Evolutionary conservation across 306 rosid genomes (phyloP), one percentile per base, ranked within the genome.

Genomic region (Corylus heterophylla): DNA sequence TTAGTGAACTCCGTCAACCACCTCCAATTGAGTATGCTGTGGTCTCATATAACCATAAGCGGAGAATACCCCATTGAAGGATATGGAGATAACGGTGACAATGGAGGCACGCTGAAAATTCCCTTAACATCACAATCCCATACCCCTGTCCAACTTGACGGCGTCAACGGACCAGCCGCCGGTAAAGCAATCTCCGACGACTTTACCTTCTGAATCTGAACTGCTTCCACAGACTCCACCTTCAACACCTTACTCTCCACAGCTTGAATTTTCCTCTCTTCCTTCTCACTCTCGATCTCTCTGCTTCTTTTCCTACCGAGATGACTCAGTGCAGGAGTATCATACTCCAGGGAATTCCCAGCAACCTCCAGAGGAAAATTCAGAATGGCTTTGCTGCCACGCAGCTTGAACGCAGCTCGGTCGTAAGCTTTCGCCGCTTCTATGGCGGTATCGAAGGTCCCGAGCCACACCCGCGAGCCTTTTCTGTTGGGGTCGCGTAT

Each of bases 361-460:
- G 83, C 84, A 2, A 63, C 84, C 39, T 88, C 86, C 5, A 86
- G 88, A 27, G 91, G 91, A 12, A 88, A 88, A 77, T 88, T 88
- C 73, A 88, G 68, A 42, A 88, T 86, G 18, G 91, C 91, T 61
- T 84, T 86, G 74, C 85, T 86, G 20, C 89, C 89, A 5, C 91
- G 78, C 89, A 88, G 35, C 50, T 51, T 81, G 18, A 88, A 88
- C 11, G 91, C 91, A 13, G 91, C 91, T 4, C 85, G 42, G 31
- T 88, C 89, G 67, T 88, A 88, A 67, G 88, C 91, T 47, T 76
- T 85, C 27, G 89, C 91, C 2, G 89, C 91, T 77, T 88, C 89
- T 17, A 85, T 72, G 69, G 88, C 89, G 1, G 89, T 86, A 1
- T 85, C 87, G 18, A 83, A 88, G 4, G 91, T 88, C 62, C 91